Evolutionary conservation across 2,329 filamentous ascomycete genomes (phyloP).

Genomic region (Aspergillus brasiliensis): DNA sequence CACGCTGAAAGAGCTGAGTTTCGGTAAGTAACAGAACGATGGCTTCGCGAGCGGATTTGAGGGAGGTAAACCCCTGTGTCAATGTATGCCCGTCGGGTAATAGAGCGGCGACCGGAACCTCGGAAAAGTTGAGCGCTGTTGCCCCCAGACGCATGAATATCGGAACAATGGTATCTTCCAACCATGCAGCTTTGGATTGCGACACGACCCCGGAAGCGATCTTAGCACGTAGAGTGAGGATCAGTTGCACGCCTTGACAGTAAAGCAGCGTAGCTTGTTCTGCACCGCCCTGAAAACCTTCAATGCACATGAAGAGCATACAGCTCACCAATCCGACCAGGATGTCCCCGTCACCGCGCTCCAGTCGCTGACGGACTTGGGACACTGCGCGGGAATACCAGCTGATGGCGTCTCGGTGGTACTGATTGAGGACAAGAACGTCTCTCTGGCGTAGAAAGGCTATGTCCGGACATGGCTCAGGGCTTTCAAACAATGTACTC

Average conservation of each 20-base stretch:
- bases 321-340: constrained; percentile 35
- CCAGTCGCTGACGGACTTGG: constrained; percentile 27
- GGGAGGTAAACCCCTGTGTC: constrained; percentile 7
- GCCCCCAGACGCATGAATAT: constrained; percentile 31
- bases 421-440: constrained; percentile 12
- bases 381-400: constrained; percentile 38
- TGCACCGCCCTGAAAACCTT: constrained; percentile 28
- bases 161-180: constrained; percentile 32
- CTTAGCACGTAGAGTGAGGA: constrained; percentile 24
- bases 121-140: constrained; percentile 13
- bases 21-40: constrained; percentile 29
- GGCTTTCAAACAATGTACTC: constrained; percentile 38
- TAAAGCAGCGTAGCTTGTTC: constrained; percentile 30
- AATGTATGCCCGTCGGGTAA: neutral
- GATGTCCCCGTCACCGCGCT: constrained; percentile 22
- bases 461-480: constrained; percentile 20
- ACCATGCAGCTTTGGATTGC: constrained; percentile 17
- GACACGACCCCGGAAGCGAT: constrained; percentile 15
- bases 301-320: constrained; percentile 38
- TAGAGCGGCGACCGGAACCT: constrained; percentile 10
- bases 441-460: constrained; percentile 1
- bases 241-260: constrained; percentile 27
- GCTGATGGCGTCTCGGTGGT: constrained; percentile 29
- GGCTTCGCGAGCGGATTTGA: constrained; percentile 27
- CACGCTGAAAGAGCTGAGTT: constrained; percentile 24